These are phyloP conservation scores for Gigaspora rosea DNA, from an alignment of 192 early-diverging fungal species.

Conservation along the genomic window DNA sequence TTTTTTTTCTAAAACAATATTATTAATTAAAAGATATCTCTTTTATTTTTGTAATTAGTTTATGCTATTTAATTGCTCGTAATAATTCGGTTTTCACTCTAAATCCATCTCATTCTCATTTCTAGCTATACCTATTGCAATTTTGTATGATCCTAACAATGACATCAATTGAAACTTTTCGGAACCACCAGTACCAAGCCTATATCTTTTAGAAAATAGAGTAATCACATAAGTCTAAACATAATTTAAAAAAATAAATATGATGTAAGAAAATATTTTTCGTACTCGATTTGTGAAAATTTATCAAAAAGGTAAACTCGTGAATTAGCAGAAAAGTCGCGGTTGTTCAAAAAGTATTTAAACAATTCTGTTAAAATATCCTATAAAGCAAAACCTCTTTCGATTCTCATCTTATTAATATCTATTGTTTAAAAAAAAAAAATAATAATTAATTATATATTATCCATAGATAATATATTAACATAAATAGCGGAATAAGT, in stretches of 20 bases:
- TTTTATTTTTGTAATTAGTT: no score
- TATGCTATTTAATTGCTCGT: no score
- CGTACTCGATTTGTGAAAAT: constrained; percentile 86
- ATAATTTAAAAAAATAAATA: constrained; percentile 2
- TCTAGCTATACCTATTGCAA: constrained; percentile 37
- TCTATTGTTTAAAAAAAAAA: constrained; percentile 44
- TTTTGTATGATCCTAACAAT: constrained; percentile 84
- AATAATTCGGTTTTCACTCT: no score
- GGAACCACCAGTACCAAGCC: constrained; percentile 77
- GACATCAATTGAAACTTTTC: constrained; percentile 89
- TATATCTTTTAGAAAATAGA: constrained; percentile 58
- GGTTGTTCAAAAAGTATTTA: constrained; percentile 55
- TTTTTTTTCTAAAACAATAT: no score
- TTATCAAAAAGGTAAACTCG: constrained; percentile 74
- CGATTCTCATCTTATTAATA: constrained; percentile 72
- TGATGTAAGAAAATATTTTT: constrained; percentile 36
- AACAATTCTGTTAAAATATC: constrained; percentile 88
- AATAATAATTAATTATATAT: neutral
- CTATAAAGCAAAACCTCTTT: constrained; percentile 86
- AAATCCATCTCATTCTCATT: no score
- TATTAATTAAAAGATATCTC: no score
- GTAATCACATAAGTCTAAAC: neutral
- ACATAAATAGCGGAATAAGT: neutral
- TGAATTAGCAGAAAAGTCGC: constrained; percentile 71
- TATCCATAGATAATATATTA: neutral